A percentile compares a stretch with the other conserved stretches of the same genome.
These are phyloP conservation scores for Lactarius psammicola DNA, from an alignment of 768 basidiomycete species.

Conservation along the genomic window DNA sequence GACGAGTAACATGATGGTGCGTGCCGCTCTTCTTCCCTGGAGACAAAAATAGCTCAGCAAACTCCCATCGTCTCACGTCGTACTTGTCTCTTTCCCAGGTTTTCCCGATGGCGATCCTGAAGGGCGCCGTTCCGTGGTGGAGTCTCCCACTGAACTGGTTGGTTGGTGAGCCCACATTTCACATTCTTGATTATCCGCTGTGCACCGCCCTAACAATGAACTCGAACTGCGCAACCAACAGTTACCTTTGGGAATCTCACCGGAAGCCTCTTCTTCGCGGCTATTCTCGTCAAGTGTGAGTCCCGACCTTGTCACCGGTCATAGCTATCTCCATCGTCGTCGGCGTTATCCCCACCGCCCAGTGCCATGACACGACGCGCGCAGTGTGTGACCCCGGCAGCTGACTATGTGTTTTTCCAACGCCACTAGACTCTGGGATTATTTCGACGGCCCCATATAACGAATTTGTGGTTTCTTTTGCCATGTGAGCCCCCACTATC, in stretches of 20 bases:
- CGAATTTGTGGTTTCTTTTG: slow-evolving; percentile 51
- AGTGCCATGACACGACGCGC: not conserved
- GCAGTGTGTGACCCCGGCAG: not conserved
- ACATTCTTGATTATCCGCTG: not conserved
- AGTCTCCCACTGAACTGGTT: slow-evolving; percentile 64
- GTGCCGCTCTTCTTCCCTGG: too few species aligned
- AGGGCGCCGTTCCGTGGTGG: slow-evolving; percentile 67
- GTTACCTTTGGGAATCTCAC: slow-evolving; percentile 68
- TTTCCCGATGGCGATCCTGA: slow-evolving; percentile 67
- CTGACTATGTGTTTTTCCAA: slow-evolving; percentile 2
- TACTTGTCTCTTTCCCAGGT: slow-evolving; percentile 39
- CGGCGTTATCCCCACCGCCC: not conserved
- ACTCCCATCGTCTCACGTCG: not conserved
- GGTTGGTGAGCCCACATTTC: slow-evolving; percentile 46
- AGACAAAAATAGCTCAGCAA: not conserved
- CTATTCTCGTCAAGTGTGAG: slow-evolving; percentile 63
- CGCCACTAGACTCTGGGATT: slow-evolving; percentile 53
- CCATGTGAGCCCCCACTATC: slow-evolving; percentile 46
- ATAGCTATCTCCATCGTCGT: slow-evolving; percentile 6
- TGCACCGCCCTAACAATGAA: not conserved
- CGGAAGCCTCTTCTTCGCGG: slow-evolving; percentile 69
- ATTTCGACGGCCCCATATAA: slow-evolving; percentile 58
- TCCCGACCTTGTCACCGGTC: not conserved
- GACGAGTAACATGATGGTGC: slow-evolving; percentile 76
- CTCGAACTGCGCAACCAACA: slow-evolving; percentile 30